A percentile compares a stretch with the other conserved stretches of the same genome.
Conservation (phyloP, 441 rosid species). For the Pelargonium hybrid region DNA sequence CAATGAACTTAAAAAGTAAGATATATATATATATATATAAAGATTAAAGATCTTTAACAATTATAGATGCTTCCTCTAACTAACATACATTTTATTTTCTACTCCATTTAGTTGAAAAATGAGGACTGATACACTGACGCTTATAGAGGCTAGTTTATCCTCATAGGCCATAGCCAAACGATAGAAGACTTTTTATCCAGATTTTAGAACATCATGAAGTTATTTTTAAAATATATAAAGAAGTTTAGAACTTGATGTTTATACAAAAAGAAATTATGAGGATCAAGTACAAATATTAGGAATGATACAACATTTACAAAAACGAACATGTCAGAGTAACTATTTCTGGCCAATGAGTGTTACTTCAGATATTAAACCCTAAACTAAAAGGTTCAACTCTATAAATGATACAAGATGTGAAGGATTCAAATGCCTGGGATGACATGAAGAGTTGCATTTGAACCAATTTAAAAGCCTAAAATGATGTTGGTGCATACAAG, state of each 20-base stretch:
- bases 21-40: not conserved
- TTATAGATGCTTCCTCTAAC: not conserved
- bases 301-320: not conserved
- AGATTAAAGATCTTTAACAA: not conserved
- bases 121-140: not conserved
- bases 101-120: not conserved
- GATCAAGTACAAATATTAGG: not conserved
- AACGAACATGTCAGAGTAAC: not conserved
- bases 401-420: not conserved
- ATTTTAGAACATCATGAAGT: not conserved
- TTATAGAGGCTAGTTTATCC: not conserved
- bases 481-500: slow-evolving; percentile 1
- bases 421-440: not conserved
- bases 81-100: not conserved
- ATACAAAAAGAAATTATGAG: not conserved
- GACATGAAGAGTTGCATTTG: not conserved
- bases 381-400: slow-evolving; percentile 4
- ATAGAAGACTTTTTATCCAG: slow-evolving; percentile 1
- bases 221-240: not conserved
- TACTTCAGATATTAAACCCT: not conserved
- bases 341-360: not conserved
- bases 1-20: not conserved
- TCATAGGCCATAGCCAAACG: not conserved
- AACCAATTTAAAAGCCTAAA: not conserved
- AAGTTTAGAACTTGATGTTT: not conserved